Base-by-base conservation (phyloP, 2,329 filamentous ascomycete genomes). In the Paecilomyces variotii region DNA sequence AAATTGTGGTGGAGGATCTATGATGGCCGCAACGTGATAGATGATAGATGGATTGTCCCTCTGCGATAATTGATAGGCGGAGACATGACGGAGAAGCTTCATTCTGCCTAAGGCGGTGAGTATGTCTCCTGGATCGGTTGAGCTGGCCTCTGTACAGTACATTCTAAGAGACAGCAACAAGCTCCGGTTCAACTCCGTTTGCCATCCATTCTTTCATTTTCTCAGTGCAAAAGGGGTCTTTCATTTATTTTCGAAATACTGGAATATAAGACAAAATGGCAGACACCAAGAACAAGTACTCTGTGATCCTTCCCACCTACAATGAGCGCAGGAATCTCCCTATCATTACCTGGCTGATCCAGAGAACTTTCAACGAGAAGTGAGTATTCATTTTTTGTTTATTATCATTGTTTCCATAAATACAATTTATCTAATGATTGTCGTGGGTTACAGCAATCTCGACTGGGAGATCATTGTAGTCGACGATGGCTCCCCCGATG, bases 391-490 rank as follows among this genome's bases (percentile, higher is more conserved):
- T 53, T n/a, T 59, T 53, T 52, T 50, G 4, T 19, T 4, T 52
- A 30, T 19, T 25, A 53, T 51, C 28, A 4, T 30, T 27, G n/a
- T 27, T 12, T 50, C 4, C 9, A 24, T 14, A 30, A 53, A 12
- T 5, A 5, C 14, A 19, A 55, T 7, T 19, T 9, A 19, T 50
- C 58, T 64, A 55, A 60, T 45, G 26, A 1, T 28, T 11, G 10
- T 53, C 24, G 45, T 35, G 27, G n/a, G 25, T 53, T 60, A 54
- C 64, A 96, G 93, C 72, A 89, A 94, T 55, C 84, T 99, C 69
- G 88, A 97, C 76, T 99, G 91, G 90, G 92, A 99, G 80, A 83
- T 99, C 74, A 88, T 99, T 74, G 94, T 99, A 74, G 90, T 99
- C 75, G 94, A 99, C 84, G 95, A 99, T 77, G 94, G 89, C 78